These are phyloP conservation scores for Sanghuangporus sanghuang DNA, from an alignment of 1,284 basidiomycete species.

Conservation along the genomic window DNA sequence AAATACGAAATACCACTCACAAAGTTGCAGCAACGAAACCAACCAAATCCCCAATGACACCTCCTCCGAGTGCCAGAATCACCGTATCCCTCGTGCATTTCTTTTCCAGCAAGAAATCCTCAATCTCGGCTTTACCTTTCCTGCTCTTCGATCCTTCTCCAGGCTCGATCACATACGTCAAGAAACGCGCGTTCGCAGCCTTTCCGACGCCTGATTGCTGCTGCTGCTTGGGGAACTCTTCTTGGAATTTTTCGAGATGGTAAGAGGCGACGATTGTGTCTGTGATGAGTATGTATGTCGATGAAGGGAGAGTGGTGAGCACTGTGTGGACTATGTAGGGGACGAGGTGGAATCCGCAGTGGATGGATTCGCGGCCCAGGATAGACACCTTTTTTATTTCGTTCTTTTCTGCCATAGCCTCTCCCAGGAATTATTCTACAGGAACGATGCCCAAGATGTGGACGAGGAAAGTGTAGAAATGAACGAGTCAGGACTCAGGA, in stretches of 20 bases:
- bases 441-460: background rate
- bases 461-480: background rate
- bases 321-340: constrained; percentile 84
- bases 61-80: constrained; percentile 90
- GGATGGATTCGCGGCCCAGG: constrained; percentile 83
- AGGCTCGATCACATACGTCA: constrained; percentile 79
- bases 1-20: constrained; percentile 43
- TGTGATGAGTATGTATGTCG: constrained; percentile 90
- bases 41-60: constrained; percentile 94
- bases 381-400: constrained; percentile 74
- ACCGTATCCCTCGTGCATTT: constrained; percentile 93
- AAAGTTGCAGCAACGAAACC: constrained; percentile 99
- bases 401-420: constrained; percentile 24
- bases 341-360: constrained; percentile 87
- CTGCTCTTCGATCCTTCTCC: constrained; percentile 93
- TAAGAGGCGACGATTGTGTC: constrained; percentile 85
- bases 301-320: constrained; percentile 69
- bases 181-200: constrained; percentile 55
- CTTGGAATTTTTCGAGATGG: constrained; percentile 65
- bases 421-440: background rate
- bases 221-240: constrained; percentile 51
- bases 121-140: constrained; percentile 88
- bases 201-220: constrained; percentile 1
- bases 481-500: background rate
- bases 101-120: constrained; percentile 89